phyloP scores from a whole-genome alignment of 192 early-diverging fungal species.

The Hyaloraphidium curvatum region DNA sequence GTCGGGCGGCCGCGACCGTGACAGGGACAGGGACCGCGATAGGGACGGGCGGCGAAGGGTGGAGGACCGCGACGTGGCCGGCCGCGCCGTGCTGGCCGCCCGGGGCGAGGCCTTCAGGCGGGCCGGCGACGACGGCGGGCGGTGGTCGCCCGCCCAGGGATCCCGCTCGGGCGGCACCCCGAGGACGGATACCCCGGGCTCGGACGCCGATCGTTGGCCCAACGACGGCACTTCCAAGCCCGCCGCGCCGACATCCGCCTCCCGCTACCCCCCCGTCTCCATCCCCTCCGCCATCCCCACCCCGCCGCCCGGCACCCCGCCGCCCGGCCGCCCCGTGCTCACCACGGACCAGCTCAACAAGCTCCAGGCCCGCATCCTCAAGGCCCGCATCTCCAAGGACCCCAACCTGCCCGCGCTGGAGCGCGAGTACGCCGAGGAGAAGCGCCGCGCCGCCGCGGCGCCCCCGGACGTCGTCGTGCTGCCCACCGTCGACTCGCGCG shows the following conservation, averaged over 20 bases:
- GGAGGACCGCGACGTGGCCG: no score
- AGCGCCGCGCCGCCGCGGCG: constrained; percentile 17
- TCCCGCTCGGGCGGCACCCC: no score
- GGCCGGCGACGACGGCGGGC: no score
- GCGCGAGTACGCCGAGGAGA: constrained; percentile 44
- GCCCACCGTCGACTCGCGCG: constrained; percentile 31
- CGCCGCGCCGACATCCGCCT: no score
- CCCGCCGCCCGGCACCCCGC: background rate
- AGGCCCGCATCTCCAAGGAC: constrained; percentile 51
- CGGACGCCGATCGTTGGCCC: no score
- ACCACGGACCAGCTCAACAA: constrained; percentile 61
- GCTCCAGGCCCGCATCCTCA: constrained; percentile 56
- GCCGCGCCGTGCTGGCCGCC: no score
- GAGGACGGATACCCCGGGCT: no score
- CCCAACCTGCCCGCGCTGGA: constrained; percentile 44
- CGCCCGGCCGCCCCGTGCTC: constrained; percentile 11
- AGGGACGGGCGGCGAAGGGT: no score
- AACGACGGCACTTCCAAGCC: no score
- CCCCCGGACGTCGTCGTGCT: background rate
- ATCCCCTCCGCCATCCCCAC: background rate
- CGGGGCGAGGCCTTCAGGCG: no score
- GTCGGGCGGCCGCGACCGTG: background rate
- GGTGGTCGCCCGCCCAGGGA: no score
- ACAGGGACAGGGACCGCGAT: no score
- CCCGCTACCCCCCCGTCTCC: background rate